Conservation (phyloP, 345 rosid genomes). For the Citrus sinensis region DNA sequence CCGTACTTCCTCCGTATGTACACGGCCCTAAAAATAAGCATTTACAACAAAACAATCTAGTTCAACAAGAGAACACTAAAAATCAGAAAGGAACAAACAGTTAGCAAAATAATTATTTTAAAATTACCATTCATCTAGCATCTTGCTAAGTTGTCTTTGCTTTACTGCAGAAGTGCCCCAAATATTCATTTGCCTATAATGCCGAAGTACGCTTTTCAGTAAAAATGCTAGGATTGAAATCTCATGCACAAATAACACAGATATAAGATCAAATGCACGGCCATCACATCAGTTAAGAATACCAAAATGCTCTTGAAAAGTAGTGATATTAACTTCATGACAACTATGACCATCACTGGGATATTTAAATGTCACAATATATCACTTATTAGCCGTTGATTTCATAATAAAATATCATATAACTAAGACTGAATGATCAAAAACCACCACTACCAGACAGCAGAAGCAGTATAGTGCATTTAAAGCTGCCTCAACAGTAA, state of each 20-base stretch:
- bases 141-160: conserved; percentile 75
- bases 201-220: conserved; percentile 13
- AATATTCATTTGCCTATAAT: conserved; percentile 76
- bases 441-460: not conserved
- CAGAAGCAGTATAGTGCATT: not conserved
- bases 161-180: conserved; percentile 88
- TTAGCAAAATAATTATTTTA: conserved; percentile 17
- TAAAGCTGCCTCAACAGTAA: not conserved
- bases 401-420: not conserved
- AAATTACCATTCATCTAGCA: conserved; percentile 94
- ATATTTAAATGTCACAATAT: not conserved
- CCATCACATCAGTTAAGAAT: not conserved
- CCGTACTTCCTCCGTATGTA: conserved; percentile 70
- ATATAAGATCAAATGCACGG: not conserved
- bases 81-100: not conserved
- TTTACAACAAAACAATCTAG: not conserved
- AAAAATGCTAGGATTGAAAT: not conserved
- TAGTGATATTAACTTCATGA: not conserved
- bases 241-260: not conserved
- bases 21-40: conserved; percentile 55
- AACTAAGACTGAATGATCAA: not conserved
- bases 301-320: not conserved
- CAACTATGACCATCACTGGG: not conserved
- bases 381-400: not conserved
- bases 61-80: not conserved